Evolutionary conservation across 306 rosid genomes (phyloP), one percentile per base, ranked within the genome.

Genomic region (Pyrus bretschneideri): DNA sequence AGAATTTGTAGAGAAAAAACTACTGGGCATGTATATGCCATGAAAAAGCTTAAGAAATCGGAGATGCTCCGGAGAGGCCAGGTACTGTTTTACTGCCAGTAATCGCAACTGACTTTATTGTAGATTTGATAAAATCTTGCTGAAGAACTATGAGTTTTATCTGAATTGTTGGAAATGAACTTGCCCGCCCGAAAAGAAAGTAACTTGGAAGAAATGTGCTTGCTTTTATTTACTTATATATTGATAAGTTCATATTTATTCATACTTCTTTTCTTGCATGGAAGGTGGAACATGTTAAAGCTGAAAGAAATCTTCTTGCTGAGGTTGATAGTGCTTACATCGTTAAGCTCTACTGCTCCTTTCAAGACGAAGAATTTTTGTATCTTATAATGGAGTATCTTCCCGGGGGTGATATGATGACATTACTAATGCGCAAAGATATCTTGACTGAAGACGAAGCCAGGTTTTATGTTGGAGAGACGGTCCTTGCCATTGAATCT

Each of bases 331-430:
- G 97, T 81, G 77, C 88, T 78, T 90, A 88, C 85, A 90, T 93
- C 62, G 97, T 93, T 71, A 90, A 90, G 88, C 92, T 93, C 46
- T 90, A 93, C 64, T 93, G 96, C 79, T 90, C 97, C 66, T 93
- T 93, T 82, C 97, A 93, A 89, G 97, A 93, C 81, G 97, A 88
- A 4, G 96, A 90, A 17, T 82, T 79, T 85, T 83, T 93, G 79
- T 93, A 93, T 87, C 97, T 93, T 44, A 90, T 93, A 67, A 93
- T 93, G 97, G 93, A 93, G 78, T 93, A 90, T 84, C 92, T 90
- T 70, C 91, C 97, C 46, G 97, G 97, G n/a, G 97, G 97, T 38
- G 97, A 93, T 80, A 86, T 90, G 93, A 93, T 93, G 97, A 90
- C 97, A 1, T 83, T 93, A 74, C 82, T 93, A 69, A 89, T 93